Percentiles rank a stretch among this genome's conserved stretches.
Evolutionary conservation across 257 asterid genomes (phyloP).

Genomic region (Ajuga chamaepitys): DNA sequence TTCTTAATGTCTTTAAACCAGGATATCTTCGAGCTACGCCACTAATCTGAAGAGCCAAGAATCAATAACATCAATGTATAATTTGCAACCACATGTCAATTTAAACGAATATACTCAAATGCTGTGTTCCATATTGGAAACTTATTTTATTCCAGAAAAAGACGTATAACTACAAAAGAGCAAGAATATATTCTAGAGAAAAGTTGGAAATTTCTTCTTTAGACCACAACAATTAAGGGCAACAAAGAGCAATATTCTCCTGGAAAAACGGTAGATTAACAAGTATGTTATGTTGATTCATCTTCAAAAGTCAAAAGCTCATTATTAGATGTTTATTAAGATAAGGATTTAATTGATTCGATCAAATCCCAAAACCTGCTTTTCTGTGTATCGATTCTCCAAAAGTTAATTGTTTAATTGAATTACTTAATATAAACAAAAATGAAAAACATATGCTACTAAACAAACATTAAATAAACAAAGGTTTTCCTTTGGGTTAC

Average conservation of each 20-base stretch:
- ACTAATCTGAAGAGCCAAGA: constrained; percentile 29
- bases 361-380: constrained; percentile 6
- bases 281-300: background rate
- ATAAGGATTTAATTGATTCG: constrained; percentile 3
- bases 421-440: no score
- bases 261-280: background rate
- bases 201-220: background rate
- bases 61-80: background rate
- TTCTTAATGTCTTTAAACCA: constrained; percentile 57
- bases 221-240: constrained; percentile 3
- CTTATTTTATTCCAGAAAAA: background rate
- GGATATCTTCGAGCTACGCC: constrained; percentile 44
- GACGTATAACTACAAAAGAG: constrained; percentile 5
- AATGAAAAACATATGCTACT: no score
- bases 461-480: no score
- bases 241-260: constrained; percentile 10
- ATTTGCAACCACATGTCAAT: background rate
- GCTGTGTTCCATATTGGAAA: background rate
- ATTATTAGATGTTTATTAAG: constrained; percentile 12
- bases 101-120: constrained; percentile 12
- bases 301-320: constrained; percentile 13
- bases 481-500: constrained; percentile 27
- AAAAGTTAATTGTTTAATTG: no score
- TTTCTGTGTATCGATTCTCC: background rate
- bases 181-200: constrained; percentile 22